Evolutionary conservation across 129 eudicot genomes (phyloP).

Genomic region (Pseudognaphalium luteoalbum): DNA sequence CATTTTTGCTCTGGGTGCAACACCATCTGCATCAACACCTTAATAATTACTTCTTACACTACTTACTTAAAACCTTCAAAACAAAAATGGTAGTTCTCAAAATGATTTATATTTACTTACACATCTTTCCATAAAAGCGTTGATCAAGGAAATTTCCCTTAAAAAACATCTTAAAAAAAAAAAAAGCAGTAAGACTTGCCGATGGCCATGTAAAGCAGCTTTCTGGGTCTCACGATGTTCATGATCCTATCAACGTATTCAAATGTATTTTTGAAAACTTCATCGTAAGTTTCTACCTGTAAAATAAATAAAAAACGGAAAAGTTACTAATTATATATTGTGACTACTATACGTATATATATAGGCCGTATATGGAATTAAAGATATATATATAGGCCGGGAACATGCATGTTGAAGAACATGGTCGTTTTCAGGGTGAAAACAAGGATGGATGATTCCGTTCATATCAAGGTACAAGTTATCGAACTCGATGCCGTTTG

Average conservation of each 20-base stretch:
- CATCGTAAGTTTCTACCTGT: conserved; percentile 44
- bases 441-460: background rate
- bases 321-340: too few species aligned
- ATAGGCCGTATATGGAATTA: too few species aligned
- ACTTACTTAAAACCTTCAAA: too few species aligned
- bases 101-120: too few species aligned
- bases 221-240: conserved; percentile 57
- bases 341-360: too few species aligned
- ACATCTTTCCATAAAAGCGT: too few species aligned
- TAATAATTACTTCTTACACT: too few species aligned
- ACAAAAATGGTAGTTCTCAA: too few species aligned
- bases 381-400: background rate
- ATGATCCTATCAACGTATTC: conserved; percentile 57
- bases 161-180: background rate
- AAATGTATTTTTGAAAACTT: conserved; percentile 46
- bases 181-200: conserved; percentile 29
- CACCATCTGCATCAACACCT: conserved; percentile 45
- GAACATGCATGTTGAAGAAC: background rate
- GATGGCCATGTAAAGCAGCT: conserved; percentile 61
- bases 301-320: background rate
- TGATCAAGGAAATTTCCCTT: too few species aligned
- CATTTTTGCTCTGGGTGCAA: conserved; percentile 75
- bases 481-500: conserved; percentile 3
- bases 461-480: background rate
- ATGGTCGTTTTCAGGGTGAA: background rate